Base-by-base conservation (phyloP, 1,284 basidiomycete genomes). In the Trichosporon sp. region DNA sequence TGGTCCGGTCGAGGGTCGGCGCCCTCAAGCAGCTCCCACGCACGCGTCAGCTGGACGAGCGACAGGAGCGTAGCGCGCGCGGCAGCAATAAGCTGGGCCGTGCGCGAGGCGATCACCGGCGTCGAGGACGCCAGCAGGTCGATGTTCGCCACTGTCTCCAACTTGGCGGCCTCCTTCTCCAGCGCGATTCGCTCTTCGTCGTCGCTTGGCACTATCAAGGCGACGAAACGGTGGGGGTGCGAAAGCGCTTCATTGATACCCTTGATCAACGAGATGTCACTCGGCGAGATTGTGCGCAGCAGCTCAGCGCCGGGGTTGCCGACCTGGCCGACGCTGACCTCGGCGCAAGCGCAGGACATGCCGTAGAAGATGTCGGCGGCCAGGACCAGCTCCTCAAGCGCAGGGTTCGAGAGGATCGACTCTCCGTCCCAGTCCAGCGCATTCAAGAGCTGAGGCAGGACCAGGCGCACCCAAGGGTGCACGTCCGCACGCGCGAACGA, bases 231-330 rank as follows among this genome's bases (percentile, higher is more conserved):
- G 71, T 92, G 89, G 7, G 95, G 93, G 79, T 96, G 94, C 1
- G 91, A 89, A 60, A 95, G 83, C 0, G 92, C 90, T 71, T 94
- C 93, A 74, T 92, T 92, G 63, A 95, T 79, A 66, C 93, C 89
- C 74, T 92, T 91, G 0, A 98, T 82, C n/a, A 95, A 84, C 36
- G 85, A 80, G 19, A 94, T 81, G 0, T 87, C 87, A 62, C 85
- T 86, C 2, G 82, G 81, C 2, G 86, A 85, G 75, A 91, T 91
- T 13, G 85, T 85, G 0, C 83, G 83, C 36, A 93, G 81, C 1
- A 91, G 61, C 21, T 32, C 29, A 19, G 34, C 44, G 13, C 25
- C 32, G 16, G 34, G 19, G 40, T 57, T 29, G 83, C 83, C 31
- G 86, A 63, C 33, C 19, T 64, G 52, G 82, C 82, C 37, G 79